Evolutionary conservation across 768 basidiomycete species (phyloP).

Genomic region (Pleurotus djamor): DNA sequence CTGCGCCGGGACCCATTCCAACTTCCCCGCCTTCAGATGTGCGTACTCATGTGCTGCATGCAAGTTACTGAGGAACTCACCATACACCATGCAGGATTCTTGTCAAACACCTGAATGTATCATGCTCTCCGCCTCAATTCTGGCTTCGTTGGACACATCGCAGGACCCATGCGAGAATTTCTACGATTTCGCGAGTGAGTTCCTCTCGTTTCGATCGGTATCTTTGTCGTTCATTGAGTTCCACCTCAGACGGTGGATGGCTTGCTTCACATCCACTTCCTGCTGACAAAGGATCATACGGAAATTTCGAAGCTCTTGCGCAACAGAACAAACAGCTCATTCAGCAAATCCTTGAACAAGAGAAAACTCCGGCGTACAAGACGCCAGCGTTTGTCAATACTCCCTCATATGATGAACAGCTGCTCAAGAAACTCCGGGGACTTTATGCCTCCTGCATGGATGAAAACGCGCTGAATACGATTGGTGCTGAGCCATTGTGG

Average conservation of each 20-base stretch:
- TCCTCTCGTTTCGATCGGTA: conserved; percentile 4
- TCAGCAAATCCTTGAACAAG: conserved; percentile 62
- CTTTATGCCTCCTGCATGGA: conserved; percentile 85
- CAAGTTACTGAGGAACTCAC: background rate
- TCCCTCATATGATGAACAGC: conserved; percentile 45
- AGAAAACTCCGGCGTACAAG: conserved; percentile 27
- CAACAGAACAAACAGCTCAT: conserved; percentile 80
- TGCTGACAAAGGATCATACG: conserved; percentile 74
- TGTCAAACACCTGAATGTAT: conserved; percentile 85
- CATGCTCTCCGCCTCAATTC: conserved; percentile 75
- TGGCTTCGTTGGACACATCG: conserved; percentile 75
- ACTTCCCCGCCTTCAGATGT: conserved; percentile 25
- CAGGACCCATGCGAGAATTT: conserved; percentile 96
- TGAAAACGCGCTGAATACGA: conserved; percentile 69
- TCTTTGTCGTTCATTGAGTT: background rate
- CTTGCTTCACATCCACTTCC: conserved; percentile 79
- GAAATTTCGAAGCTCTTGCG: conserved; percentile 69
- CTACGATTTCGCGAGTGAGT: conserved; percentile 83
- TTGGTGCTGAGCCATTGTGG: conserved; percentile 70
- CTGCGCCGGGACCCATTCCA: conserved; percentile 28
- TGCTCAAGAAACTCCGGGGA: conserved; percentile 63
- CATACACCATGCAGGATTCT: conserved; percentile 37
- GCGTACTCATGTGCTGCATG: background rate
- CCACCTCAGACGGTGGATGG: conserved; percentile 80
- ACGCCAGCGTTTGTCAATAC: conserved; percentile 7